A percentile compares a stretch with the other conserved stretches of the same genome.
These are phyloP conservation scores for Drechmeria coniospora DNA, from an alignment of 2,329 filamentous ascomycete genomes.

Conservation along the genomic window DNA sequence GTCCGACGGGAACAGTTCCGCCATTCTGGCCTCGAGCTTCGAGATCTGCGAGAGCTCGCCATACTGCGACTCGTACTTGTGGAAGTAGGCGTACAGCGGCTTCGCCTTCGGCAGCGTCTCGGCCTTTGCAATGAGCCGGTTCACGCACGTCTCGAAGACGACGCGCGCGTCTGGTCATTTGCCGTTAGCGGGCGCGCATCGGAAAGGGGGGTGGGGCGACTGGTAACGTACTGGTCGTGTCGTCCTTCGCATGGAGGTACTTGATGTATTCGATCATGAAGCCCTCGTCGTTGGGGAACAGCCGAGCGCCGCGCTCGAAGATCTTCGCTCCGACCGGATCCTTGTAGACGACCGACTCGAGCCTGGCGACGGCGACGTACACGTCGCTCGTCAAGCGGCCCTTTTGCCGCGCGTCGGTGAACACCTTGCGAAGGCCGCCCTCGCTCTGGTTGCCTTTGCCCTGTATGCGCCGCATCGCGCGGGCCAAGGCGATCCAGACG, in stretches of 20 bases:
- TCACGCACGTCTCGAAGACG: conserved; percentile 89
- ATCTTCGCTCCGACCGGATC: conserved; percentile 87
- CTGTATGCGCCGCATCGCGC: conserved; percentile 86
- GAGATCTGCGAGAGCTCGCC: conserved; percentile 83
- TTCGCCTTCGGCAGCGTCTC: conserved; percentile 64
- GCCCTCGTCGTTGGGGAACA: conserved; percentile 85
- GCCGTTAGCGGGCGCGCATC: conserved; percentile 6
- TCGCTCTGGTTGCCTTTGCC: conserved; percentile 51
- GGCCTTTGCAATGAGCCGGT: conserved; percentile 61
- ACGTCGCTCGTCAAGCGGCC: conserved; percentile 88
- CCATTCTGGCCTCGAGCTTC: conserved; percentile 85
- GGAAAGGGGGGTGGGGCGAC: background rate
- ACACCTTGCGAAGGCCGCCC: conserved; percentile 78
- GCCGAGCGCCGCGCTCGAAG: conserved; percentile 80
- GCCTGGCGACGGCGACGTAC: conserved; percentile 81
- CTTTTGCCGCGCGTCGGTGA: conserved; percentile 72
- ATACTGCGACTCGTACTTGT: conserved; percentile 88
- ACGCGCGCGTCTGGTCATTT: conserved; percentile 84
- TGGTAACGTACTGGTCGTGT: conserved; percentile 66
- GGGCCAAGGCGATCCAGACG: conserved; percentile 87
- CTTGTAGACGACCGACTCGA: conserved; percentile 93
- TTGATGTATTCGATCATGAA: conserved; percentile 95
- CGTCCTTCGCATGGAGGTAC: conserved; percentile 80
- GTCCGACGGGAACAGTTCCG: conserved; percentile 82
- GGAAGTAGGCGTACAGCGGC: conserved; percentile 78